These are phyloP conservation scores for Diaporthe eres DNA, from an alignment of 2,329 filamentous ascomycete species.

Conservation along the genomic window DNA sequence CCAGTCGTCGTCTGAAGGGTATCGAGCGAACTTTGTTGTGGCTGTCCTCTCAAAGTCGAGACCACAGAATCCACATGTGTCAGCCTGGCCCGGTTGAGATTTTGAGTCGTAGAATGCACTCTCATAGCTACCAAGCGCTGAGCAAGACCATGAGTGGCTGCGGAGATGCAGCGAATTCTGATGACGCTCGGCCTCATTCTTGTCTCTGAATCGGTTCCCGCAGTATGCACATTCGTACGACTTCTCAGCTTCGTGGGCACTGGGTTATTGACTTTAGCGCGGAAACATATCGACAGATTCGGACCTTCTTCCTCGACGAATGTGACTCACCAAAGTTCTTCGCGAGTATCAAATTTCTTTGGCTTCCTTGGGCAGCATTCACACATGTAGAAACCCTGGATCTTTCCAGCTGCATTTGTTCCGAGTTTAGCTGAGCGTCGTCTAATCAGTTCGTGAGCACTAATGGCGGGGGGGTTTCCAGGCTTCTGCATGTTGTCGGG, in stretches of 20 bases:
- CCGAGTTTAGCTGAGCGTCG: slow-evolving; percentile 1
- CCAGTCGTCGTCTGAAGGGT: slow-evolving; percentile 86
- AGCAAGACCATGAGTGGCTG: slow-evolving; percentile 96
- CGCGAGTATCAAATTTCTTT: slow-evolving; percentile 89
- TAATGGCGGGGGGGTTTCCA: neutral
- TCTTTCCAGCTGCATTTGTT: slow-evolving; percentile 57
- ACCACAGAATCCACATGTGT: slow-evolving; percentile 95
- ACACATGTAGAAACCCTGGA: slow-evolving; percentile 76
- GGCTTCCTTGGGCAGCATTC: slow-evolving; percentile 98
- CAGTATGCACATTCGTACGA: slow-evolving; percentile 95
- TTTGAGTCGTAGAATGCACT: slow-evolving; percentile 90
- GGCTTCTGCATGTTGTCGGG: neutral
- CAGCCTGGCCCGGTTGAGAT: slow-evolving; percentile 74
- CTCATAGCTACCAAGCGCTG: slow-evolving; percentile 81
- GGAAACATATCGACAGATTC: too few species aligned
- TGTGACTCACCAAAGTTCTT: slow-evolving; percentile 82
- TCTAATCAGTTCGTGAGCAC: neutral
- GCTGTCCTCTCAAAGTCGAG: slow-evolving; percentile 80
- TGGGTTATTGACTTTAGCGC: neutral
- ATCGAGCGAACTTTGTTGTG: slow-evolving; percentile 55
- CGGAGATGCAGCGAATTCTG: slow-evolving; percentile 95
- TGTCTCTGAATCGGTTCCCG: slow-evolving; percentile 97
- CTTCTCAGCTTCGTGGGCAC: slow-evolving; percentile 76
- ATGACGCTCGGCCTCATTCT: slow-evolving; percentile 96
- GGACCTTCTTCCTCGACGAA: neutral